These are phyloP conservation scores for Suaeda aralocaspica DNA, from an alignment of 148 eudicot species.

Conservation along the genomic window DNA sequence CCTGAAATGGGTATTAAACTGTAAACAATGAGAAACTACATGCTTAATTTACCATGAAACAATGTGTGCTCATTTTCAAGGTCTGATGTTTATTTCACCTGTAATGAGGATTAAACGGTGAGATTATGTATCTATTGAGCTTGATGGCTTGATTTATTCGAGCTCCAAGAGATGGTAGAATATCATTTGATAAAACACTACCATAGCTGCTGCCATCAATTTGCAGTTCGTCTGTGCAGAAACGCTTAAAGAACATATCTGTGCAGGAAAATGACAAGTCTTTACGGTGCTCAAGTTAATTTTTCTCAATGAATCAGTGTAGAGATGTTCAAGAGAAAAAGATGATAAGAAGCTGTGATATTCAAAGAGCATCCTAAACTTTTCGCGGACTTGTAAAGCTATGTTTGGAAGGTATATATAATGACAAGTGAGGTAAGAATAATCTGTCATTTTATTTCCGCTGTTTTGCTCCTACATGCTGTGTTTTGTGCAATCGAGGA, in stretches of 20 bases:
- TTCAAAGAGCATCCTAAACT: not conserved
- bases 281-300: not conserved
- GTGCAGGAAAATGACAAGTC: conserved; percentile 41
- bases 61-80: not conserved
- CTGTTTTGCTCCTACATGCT: not conserved
- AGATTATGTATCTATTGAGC: conserved; percentile 46
- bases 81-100: conserved; percentile 35
- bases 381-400: conserved; percentile 9
- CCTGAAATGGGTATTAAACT: conserved; percentile 42
- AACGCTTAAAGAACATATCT: conserved; percentile 41
- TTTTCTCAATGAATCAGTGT: not conserved
- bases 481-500: too few relatives aligned
- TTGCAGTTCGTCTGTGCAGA: conserved; percentile 50
- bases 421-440: conserved; percentile 6
- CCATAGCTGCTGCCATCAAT: conserved; percentile 32
- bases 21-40: not conserved
- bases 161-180: conserved; percentile 83
- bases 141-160: conserved; percentile 47
- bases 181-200: conserved; percentile 57
- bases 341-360: too few relatives aligned
- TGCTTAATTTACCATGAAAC: not conserved
- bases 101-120: conserved; percentile 63
- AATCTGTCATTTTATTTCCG: conserved; percentile 11
- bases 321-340: not conserved
- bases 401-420: conserved; percentile 10